Percentiles rank a stretch among this genome's conserved stretches.
These are phyloP conservation scores for Rhizopus stolonifer DNA, from an alignment of 371 early-diverging fungal species.

Conservation along the genomic window DNA sequence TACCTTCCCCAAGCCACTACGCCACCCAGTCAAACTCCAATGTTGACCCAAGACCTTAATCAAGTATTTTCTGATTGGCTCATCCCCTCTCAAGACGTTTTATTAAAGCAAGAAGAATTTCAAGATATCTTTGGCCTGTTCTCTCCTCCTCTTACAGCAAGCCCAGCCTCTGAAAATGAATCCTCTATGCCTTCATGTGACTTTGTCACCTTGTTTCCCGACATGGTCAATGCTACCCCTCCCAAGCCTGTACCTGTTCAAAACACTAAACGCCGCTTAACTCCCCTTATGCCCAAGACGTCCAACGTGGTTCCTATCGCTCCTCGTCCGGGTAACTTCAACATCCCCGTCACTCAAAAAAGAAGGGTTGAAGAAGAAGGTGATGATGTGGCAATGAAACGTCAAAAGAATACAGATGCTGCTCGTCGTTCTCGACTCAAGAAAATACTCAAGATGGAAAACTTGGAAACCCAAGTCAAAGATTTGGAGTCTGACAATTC, in stretches of 20 bases:
- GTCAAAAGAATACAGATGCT: conserved; percentile 91
- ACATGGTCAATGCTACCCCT: conserved; percentile 12
- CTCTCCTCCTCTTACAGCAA: conserved; percentile 29
- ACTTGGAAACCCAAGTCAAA: conserved; percentile 74
- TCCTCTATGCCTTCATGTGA: conserved; percentile 4
- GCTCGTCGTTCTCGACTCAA: conserved; percentile 91
- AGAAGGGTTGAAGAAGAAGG: conserved; percentile 27
- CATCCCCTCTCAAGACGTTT: background rate
- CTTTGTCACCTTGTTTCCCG: conserved; percentile 26
- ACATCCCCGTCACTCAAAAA: background rate
- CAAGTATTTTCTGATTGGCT: conserved; percentile 10
- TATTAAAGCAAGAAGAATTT: conserved; percentile 6
- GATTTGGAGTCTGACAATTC: conserved; percentile 80
- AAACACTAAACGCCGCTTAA: conserved; percentile 1
- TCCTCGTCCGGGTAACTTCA: conserved; percentile 11
- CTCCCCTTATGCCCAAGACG: conserved; percentile 20
- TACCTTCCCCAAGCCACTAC: background rate
- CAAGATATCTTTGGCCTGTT: conserved; percentile 19
- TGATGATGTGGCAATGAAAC: conserved; percentile 73
- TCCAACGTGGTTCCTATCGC: conserved; percentile 8
- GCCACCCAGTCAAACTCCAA: conserved; percentile 5
- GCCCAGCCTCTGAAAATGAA: conserved; percentile 16
- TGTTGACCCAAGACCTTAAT: background rate
- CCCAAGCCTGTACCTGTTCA: conserved; percentile 1
- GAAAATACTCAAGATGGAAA: conserved; percentile 83